These are phyloP conservation scores for Syzygium grande DNA, from an alignment of 345 rosid genomes.

Conservation along the genomic window DNA sequence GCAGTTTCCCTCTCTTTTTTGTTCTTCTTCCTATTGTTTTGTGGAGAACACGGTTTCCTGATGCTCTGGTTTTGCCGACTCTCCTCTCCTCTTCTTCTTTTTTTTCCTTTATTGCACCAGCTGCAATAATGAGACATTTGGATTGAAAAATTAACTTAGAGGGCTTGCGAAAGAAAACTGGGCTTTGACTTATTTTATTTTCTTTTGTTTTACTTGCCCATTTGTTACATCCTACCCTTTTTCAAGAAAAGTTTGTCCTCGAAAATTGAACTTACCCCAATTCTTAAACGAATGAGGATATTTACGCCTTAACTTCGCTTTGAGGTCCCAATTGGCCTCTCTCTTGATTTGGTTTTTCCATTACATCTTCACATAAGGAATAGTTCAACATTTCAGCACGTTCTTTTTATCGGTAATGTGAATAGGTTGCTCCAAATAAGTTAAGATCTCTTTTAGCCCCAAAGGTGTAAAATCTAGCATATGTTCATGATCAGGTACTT, in stretches of 20 bases:
- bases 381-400: background rate
- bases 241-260: background rate
- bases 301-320: background rate
- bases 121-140: background rate
- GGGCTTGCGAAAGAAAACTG: background rate
- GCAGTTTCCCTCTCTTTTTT: background rate
- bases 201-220: background rate
- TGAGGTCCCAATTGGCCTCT: background rate
- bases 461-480: too few species aligned
- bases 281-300: too few species aligned
- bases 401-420: background rate
- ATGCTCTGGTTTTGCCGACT: background rate
- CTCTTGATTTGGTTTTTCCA: background rate
- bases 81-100: background rate
- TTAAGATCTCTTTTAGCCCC: background rate
- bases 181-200: background rate
- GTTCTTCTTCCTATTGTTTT: background rate
- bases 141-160: background rate
- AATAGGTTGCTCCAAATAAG: background rate
- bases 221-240: too few species aligned
- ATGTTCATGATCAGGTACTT: too few species aligned
- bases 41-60: background rate
- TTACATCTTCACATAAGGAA: background rate
- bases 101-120: background rate
- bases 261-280: too few species aligned